phyloP scores from a whole-genome alignment of 78 protist genomes.

The Emiliania huxleyi region DNA sequence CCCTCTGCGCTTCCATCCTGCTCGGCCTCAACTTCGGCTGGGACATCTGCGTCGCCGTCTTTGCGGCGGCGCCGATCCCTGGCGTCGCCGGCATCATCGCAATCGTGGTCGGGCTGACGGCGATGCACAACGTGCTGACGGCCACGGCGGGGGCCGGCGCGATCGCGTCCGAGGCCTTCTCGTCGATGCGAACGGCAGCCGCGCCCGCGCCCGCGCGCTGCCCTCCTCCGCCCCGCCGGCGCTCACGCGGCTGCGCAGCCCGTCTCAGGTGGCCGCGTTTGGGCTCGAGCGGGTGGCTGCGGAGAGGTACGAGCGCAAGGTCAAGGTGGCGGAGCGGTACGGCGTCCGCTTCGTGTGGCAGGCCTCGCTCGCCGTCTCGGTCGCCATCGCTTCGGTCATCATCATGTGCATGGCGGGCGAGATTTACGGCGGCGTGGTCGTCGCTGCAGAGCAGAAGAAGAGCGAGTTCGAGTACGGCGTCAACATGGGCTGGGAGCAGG shows the following conservation, averaged over 20 bases:
- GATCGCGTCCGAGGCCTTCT: neutral
- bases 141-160: neutral
- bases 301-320: neutral
- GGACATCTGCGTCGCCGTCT: neutral
- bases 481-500: too few relatives aligned
- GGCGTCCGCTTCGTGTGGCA: neutral
- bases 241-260: too few relatives aligned
- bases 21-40: neutral
- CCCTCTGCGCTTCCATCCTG: too few relatives aligned
- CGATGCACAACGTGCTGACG: neutral
- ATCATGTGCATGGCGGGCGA: neutral
- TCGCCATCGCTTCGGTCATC: neutral
- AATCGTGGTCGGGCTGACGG: neutral
- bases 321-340: neutral
- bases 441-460: neutral
- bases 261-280: neutral
- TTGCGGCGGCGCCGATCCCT: neutral
- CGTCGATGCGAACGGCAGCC: neutral
- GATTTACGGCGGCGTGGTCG: neutral
- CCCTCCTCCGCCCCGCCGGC: too few relatives aligned
- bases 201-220: too few relatives aligned
- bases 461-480: too few relatives aligned
- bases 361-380: neutral
- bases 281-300: neutral
- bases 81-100: neutral